Percentiles rank a stretch among this genome's conserved stretches.
Evolutionary conservation across 2,329 filamentous ascomycete species (phyloP).

Genomic region (Fusarium sp.): DNA sequence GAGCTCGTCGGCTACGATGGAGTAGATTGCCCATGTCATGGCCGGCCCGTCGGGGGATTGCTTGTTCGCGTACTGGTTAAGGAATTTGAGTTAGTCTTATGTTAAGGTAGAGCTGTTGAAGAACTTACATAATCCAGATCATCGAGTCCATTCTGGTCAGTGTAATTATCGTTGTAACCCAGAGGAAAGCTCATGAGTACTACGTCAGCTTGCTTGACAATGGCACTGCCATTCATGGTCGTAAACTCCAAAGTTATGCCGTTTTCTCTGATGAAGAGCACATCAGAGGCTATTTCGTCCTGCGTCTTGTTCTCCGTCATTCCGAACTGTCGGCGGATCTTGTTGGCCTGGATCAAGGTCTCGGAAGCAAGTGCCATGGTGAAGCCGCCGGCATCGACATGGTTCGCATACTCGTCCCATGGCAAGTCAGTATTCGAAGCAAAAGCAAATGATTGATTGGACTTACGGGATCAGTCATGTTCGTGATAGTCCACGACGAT

Average conservation of each 20-base stretch:
- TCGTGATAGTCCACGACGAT: background rate
- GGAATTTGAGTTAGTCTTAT: rapidly evolving
- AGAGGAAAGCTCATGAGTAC: background rate
- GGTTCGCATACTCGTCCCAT: conserved; percentile 4
- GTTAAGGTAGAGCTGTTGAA: rapidly evolving
- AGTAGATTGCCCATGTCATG: conserved; percentile 4
- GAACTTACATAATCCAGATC: background rate
- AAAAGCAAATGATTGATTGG: rapidly evolving
- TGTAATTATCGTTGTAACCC: conserved; percentile 4
- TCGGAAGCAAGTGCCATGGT: background rate
- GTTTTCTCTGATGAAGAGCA: background rate
- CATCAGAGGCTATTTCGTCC: background rate
- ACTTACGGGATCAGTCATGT: conserved; percentile 2
- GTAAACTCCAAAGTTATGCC: background rate
- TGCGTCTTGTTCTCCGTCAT: background rate
- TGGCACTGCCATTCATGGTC: background rate
- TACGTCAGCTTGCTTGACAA: background rate
- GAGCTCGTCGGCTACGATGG: background rate
- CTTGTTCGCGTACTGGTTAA: conserved; percentile 6
- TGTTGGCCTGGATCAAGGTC: background rate
- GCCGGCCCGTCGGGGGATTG: background rate
- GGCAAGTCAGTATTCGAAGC: background rate
- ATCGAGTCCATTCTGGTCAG: background rate
- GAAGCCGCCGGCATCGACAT: background rate
- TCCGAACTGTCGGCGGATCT: background rate